Base-by-base conservation (phyloP, 1,284 basidiomycete genomes). In the Athelia psychrophila region DNA sequence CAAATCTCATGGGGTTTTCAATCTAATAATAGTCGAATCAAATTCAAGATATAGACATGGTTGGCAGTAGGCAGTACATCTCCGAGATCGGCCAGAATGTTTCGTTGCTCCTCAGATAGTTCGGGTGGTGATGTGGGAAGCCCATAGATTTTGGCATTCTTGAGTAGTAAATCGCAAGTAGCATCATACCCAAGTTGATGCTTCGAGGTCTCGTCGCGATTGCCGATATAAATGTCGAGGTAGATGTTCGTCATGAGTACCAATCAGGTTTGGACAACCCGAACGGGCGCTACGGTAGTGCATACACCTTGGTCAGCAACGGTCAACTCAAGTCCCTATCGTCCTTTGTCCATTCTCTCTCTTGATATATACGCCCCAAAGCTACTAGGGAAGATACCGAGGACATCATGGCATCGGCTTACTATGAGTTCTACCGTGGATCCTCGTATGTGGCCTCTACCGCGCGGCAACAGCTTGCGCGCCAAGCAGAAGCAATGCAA, bases 361-460 rank as follows among this genome's bases (percentile, higher is more conserved):
- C 20, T 16, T 6, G 6, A 5, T 22, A 8, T 6, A 42, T 42
- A 42, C 16, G 38, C 9, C n/a, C 8, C 6, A 9, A n/a, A 42
- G 38, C 38, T 6, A 42, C 38, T n/a, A 6, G 20, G 20, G 20
- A 42, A 42, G 38, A 42, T 42, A 42, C 38, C n/a, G 8, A 42
- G 38, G 38, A 42, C 32, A 62, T 50, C 53, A 89, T 89, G 86
- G 87, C 87, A 45, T 72, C 87, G 23, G 90, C 88, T 47, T 94
- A 93, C 73, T 94, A 94, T 68, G 92, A 95, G 71, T 94, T 94
- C 69, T 94, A 94, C 72, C 81, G 91, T 52, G 89, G 88, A 53
- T 91, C 89, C 49, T 91, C 88, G 88, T 91, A 78, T 64, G 88
- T 83, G 51, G 47, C 46, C 44, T 19, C 22, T 48, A 16, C 8